Base-by-base conservation (phyloP, 495 filamentous ascomycete genomes). In the Terfezia boudieri region DNA sequence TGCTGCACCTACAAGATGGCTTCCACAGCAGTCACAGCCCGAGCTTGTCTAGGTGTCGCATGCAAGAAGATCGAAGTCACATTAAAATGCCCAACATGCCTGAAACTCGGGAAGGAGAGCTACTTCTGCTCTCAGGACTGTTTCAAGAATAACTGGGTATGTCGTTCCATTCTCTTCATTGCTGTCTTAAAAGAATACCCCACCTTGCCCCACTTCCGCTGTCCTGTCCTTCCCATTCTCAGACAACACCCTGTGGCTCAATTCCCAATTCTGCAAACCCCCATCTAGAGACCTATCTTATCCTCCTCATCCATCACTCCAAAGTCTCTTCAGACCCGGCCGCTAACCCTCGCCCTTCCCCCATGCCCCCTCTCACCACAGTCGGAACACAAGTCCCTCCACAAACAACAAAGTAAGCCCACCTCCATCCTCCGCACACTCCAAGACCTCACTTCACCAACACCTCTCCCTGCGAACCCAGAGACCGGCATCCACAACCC, bases 41-140 rank as follows among this genome's bases (percentile, higher is more conserved):
- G 17, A 20, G 41, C 41, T 14, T 46, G 41, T 46, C 12, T 46
- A 20, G 85, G 90, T 10, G 71, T 74, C 38, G 83, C 86, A 61
- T 98, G 90, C 70, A 67, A 72, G 7, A 93, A 95, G 57, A 79
- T 86, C 56, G 85, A 86, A 46, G 79, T 85, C 37, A 71, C 78
- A 23, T 70, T 96, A 11, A 87, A 96, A 66, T 98, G 90, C 71
- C 90, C 90, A 26, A 95, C 83, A 50, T 98, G 90, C 61, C 72
- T 94, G 56, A 94, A 88, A 68, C 67, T 84, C 52, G 87, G 83
- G 51, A 88, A 83, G 62, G 85, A 89, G 65, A 90, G 85, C 70
- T 94, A 77, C 68, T 98, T 96, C 73, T 98, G 90, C 72, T 86
- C 86, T 10, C 92, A 98, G 66, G 92, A 96, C 62, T 98, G 90